Percentiles rank a stretch among this genome's conserved stretches.
Conservation (phyloP, 2,329 filamentous ascomycete species). For the Trichoderma sp. region DNA sequence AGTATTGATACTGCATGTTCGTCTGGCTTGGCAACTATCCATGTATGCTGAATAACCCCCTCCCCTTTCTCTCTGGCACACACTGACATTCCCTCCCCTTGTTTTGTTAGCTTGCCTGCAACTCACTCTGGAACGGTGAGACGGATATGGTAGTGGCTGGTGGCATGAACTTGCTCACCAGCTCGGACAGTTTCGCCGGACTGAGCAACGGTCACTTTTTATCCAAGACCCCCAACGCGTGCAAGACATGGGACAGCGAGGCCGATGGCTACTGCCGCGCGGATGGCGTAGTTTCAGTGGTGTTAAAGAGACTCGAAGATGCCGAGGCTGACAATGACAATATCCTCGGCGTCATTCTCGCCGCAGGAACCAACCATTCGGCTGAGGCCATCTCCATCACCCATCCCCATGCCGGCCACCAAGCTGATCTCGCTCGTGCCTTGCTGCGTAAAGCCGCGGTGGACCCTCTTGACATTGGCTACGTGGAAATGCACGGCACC, state of each 20-base stretch:
- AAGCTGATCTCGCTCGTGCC: constrained; percentile 57
- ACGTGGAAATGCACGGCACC: constrained; percentile 90
- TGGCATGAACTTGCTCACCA: background rate
- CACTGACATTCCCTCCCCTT: too few species aligned
- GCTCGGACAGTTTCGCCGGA: background rate
- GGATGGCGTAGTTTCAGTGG: constrained; percentile 44
- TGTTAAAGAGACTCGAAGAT: constrained; percentile 47
- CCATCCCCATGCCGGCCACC: constrained; percentile 61
- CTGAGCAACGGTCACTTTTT: constrained; percentile 31
- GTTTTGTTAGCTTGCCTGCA: background rate
- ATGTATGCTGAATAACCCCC: background rate
- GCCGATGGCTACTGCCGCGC: constrained; percentile 50
- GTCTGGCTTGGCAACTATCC: background rate
- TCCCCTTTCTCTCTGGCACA: too few species aligned
- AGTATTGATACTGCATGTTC: background rate
- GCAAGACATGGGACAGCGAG: constrained; percentile 27
- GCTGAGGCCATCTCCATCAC: constrained; percentile 69
- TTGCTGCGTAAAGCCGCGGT: constrained; percentile 70
- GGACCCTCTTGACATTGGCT: constrained; percentile 74
- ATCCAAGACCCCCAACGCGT: constrained; percentile 22
- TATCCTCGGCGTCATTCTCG: constrained; percentile 61
- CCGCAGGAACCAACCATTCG: constrained; percentile 67
- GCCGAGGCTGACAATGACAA: constrained; percentile 59
- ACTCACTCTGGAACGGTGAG: background rate
- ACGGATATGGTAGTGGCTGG: background rate